Evolutionary conservation across 257 asterid species (phyloP).

Genomic region (Gynochthodes officinalis): DNA sequence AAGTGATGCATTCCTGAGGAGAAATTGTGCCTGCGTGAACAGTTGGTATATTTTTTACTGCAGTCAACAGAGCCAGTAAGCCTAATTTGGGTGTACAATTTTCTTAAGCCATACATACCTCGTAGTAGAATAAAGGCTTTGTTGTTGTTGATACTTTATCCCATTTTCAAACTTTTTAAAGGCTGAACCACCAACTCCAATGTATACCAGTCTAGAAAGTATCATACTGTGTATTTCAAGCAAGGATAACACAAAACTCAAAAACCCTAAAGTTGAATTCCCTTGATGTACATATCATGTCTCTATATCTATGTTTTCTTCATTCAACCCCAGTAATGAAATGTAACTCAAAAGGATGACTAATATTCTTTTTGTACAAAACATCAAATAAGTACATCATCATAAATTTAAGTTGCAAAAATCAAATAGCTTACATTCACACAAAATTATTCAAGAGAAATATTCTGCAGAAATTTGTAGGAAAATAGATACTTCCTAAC

Average conservation of each 20-base stretch:
- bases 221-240: not conserved
- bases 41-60: not conserved
- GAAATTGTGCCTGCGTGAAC: not conserved
- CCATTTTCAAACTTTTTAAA: not conserved
- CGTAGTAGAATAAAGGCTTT: too few relatives aligned
- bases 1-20: not conserved
- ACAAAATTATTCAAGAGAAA: not conserved
- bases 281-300: not conserved
- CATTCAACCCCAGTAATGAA: not conserved
- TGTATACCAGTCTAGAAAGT: not conserved
- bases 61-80: not conserved
- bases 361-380: not conserved
- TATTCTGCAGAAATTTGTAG: not conserved
- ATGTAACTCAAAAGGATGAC: not conserved
- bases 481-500: not conserved
- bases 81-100: not conserved
- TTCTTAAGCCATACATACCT: not conserved
- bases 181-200: not conserved
- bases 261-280: not conserved
- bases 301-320: not conserved
- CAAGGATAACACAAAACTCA: not conserved
- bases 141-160: too few relatives aligned
- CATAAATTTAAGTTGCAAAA: too few relatives aligned
- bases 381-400: too few relatives aligned
- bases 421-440: not conserved